Evolutionary conservation across 768 basidiomycete genomes (phyloP).

Genomic region (Boletus rubroflammeus): DNA sequence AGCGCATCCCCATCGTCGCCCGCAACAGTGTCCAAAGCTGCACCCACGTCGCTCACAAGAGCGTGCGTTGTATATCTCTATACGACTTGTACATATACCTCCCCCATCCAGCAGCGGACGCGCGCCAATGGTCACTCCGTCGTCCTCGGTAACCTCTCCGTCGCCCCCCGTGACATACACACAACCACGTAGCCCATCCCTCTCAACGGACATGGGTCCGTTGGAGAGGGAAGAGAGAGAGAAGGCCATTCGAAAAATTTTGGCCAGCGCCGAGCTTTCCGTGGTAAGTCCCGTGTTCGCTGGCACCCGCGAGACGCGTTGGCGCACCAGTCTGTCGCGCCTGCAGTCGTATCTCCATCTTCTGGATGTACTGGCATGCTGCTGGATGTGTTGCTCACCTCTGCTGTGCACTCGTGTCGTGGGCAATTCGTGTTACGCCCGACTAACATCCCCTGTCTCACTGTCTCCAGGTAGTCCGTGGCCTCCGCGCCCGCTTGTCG

Average conservation of each 20-base stretch:
- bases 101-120: slow-evolving; percentile 17
- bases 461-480: slow-evolving; percentile 66
- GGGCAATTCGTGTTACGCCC: slow-evolving; percentile 4
- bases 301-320: slow-evolving; percentile 47
- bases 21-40: slow-evolving; percentile 27
- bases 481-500: slow-evolving; percentile 72
- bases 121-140: slow-evolving; percentile 68
- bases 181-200: slow-evolving; percentile 39
- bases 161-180: slow-evolving; percentile 71
- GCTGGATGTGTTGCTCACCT: neutral
- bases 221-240: slow-evolving; percentile 58
- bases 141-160: slow-evolving; percentile 78
- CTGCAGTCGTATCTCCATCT: slow-evolving; percentile 7
- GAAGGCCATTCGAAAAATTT: slow-evolving; percentile 68
- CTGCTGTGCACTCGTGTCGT: slow-evolving; percentile 7
- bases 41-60: slow-evolving; percentile 5
- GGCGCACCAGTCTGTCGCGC: slow-evolving; percentile 24
- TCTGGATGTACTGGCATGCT: neutral
- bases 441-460: slow-evolving; percentile 32
- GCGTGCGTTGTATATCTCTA: slow-evolving; percentile 15
- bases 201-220: slow-evolving; percentile 39
- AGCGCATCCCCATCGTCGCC: slow-evolving; percentile 33
- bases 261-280: slow-evolving; percentile 74
- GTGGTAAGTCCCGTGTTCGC: slow-evolving; percentile 55
- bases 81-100: slow-evolving; percentile 17